These are phyloP conservation scores for Flaveria brownii DNA, from an alignment of 129 eudicot species.

Conservation along the genomic window DNA sequence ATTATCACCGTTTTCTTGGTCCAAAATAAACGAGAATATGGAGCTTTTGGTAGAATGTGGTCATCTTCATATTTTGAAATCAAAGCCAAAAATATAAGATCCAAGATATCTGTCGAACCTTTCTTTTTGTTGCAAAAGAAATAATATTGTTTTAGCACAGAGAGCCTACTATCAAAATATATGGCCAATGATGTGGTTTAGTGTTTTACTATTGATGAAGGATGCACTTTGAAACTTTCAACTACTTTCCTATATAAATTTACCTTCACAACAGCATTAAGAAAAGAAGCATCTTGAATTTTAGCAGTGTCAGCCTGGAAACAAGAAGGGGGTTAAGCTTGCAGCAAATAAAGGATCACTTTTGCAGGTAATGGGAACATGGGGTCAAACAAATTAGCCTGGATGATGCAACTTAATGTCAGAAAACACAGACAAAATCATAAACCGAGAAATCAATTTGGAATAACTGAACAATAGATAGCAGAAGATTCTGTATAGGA, in stretches of 20 bases:
- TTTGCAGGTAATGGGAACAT: not conserved
- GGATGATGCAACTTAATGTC: slow-evolving; percentile 19
- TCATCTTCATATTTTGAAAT: not conserved
- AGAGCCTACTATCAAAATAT: slow-evolving; percentile 2
- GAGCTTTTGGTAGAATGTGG: slow-evolving; percentile 6
- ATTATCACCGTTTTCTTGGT: not conserved
- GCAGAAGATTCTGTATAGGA: slow-evolving; percentile 7
- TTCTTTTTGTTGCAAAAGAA: slow-evolving; percentile 12
- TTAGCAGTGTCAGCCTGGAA: slow-evolving; percentile 66
- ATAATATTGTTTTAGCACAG: not conserved
- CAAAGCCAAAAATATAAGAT: not conserved
- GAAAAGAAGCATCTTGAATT: slow-evolving; percentile 73
- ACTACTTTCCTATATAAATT: slow-evolving; percentile 15
- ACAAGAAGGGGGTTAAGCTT: slow-evolving; percentile 26
- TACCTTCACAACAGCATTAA: slow-evolving; percentile 97
- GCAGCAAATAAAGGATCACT: slow-evolving; percentile 20
- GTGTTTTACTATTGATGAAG: slow-evolving; percentile 16
- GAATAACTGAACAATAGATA: not conserved
- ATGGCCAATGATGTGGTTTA: slow-evolving; percentile 17
- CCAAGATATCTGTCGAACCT: slow-evolving; percentile 2
- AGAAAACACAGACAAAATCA: slow-evolving; percentile 7
- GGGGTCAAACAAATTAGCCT: not conserved
- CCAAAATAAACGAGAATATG: slow-evolving; percentile 1
- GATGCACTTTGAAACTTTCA: slow-evolving; percentile 16
- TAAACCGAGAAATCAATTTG: slow-evolving; percentile 6